Percentiles rank a stretch among this genome's conserved stretches.
These are phyloP conservation scores for Penicillium steckii DNA, from an alignment of 495 filamentous ascomycete genomes.

Conservation along the genomic window DNA sequence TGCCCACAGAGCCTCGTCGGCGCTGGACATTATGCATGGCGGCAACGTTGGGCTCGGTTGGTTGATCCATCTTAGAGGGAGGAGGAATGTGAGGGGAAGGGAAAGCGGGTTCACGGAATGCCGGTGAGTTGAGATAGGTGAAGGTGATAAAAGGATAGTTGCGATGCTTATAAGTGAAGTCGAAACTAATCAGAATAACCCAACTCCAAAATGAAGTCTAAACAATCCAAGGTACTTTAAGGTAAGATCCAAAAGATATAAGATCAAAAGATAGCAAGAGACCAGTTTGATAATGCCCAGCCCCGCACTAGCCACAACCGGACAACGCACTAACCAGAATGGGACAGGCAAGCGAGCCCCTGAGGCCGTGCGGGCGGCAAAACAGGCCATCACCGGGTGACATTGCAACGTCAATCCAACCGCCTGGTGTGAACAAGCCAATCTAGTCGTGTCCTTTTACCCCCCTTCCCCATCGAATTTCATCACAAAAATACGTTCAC, in stretches of 20 bases:
- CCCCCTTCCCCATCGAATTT: slow-evolving; percentile 43
- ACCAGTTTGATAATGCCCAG: slow-evolving; percentile 47
- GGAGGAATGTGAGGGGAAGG: slow-evolving; percentile 1
- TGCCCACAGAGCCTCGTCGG: slow-evolving; percentile 65
- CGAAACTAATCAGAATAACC: too few relatives aligned
- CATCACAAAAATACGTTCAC: slow-evolving; percentile 58
- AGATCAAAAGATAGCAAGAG: background rate
- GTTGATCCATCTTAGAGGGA: slow-evolving; percentile 33
- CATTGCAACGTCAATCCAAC: slow-evolving; percentile 68
- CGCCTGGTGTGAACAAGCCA: slow-evolving; percentile 35
- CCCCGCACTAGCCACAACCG: slow-evolving; percentile 47
- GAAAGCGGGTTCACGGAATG: background rate
- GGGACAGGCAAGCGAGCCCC: slow-evolving; percentile 47
- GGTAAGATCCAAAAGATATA: too few relatives aligned
- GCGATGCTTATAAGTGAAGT: too few relatives aligned
- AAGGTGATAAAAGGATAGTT: background rate
- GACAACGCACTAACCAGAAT: slow-evolving; percentile 31
- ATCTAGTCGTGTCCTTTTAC: slow-evolving; percentile 59
- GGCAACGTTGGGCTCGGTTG: slow-evolving; percentile 44
- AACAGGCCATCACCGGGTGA: slow-evolving; percentile 44
- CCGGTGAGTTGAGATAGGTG: background rate
- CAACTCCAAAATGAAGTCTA: too few relatives aligned
- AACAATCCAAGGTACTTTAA: too few relatives aligned
- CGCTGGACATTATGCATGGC: slow-evolving; percentile 50
- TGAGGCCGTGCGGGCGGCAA: slow-evolving; percentile 48